phyloP scores from a whole-genome alignment of 2,329 filamentous ascomycete species.

The Corynespora cassiicola region DNA sequence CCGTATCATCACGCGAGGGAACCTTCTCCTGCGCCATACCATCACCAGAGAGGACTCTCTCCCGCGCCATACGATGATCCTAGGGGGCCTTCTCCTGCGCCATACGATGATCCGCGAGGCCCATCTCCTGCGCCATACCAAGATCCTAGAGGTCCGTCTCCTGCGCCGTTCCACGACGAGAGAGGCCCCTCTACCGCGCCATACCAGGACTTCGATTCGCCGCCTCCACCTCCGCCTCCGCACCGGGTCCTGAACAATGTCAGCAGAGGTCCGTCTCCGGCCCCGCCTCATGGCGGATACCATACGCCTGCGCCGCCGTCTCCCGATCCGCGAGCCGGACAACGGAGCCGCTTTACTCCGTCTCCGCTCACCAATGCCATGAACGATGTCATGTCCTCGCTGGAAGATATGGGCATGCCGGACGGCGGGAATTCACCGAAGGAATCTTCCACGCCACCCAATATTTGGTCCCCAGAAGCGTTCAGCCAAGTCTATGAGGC shows the following conservation, averaged over 20 bases:
- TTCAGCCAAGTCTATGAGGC: constrained; percentile 67
- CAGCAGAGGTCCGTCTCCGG: constrained; percentile 44
- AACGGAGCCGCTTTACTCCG: constrained; percentile 67
- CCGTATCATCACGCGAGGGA: constrained; percentile 39
- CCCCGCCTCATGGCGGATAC: constrained; percentile 47
- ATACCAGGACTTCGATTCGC: constrained; percentile 55
- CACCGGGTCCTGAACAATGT: constrained; percentile 66
- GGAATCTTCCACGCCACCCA: constrained; percentile 64
- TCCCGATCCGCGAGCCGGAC: constrained; percentile 52
- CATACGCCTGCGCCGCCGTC: constrained; percentile 73
- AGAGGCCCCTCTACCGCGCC: constrained; percentile 40
- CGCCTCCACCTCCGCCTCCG: constrained; percentile 84
- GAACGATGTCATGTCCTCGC: constrained; percentile 96
- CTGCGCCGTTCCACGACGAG: constrained; percentile 40
- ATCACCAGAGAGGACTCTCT: constrained; percentile 46
- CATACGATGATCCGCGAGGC: constrained; percentile 44
- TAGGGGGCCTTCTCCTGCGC: constrained; percentile 36
- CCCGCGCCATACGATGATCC: constrained; percentile 42
- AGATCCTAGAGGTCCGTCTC: constrained; percentile 32
- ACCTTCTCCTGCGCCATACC: constrained; percentile 36
- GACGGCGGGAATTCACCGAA: constrained; percentile 58
- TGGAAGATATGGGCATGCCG: constrained; percentile 81
- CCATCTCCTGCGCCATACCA: constrained; percentile 48
- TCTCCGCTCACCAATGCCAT: constrained; percentile 93
- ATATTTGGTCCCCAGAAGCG: constrained; percentile 90